Conservation (phyloP, 257 asterid genomes). For the Prunella vulgaris region DNA sequence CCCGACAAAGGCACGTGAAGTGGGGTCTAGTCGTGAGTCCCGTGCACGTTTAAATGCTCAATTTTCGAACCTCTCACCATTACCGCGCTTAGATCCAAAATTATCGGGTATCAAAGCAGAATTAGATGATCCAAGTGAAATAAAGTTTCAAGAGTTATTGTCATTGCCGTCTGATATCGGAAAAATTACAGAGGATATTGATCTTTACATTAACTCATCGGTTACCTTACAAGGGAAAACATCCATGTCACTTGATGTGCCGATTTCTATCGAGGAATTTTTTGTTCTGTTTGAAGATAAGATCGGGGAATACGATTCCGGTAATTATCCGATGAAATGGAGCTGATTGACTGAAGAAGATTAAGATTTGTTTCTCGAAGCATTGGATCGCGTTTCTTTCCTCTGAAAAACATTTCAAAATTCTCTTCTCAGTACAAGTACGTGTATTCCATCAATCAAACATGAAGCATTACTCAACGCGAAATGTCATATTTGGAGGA, state of each 20-base stretch:
- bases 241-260: constrained; percentile 40
- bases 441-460: constrained; percentile 52
- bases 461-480: constrained; percentile 57
- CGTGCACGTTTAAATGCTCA: too few species aligned
- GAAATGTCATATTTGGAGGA: constrained; percentile 72
- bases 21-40: too few species aligned
- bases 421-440: constrained; percentile 50
- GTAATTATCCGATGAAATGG: constrained; percentile 45
- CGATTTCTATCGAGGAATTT: constrained; percentile 63
- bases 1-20: too few species aligned
- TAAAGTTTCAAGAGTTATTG: constrained; percentile 15
- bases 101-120: neutral
- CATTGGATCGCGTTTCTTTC: constrained; percentile 39
- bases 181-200: constrained; percentile 54
- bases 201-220: constrained; percentile 44
- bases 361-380: constrained; percentile 38
- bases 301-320: constrained; percentile 45
- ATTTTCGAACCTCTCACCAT: too few species aligned
- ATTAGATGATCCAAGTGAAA: neutral
- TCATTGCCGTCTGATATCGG: constrained; percentile 66
- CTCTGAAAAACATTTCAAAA: constrained; percentile 27
- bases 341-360: constrained; percentile 42
- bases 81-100: constrained; percentile 8
- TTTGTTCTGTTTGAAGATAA: constrained; percentile 57
- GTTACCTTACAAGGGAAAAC: constrained; percentile 5